Evolutionary conservation across 495 filamentous ascomycete species (phyloP).

Genomic region (Tuber umbilicatum): DNA sequence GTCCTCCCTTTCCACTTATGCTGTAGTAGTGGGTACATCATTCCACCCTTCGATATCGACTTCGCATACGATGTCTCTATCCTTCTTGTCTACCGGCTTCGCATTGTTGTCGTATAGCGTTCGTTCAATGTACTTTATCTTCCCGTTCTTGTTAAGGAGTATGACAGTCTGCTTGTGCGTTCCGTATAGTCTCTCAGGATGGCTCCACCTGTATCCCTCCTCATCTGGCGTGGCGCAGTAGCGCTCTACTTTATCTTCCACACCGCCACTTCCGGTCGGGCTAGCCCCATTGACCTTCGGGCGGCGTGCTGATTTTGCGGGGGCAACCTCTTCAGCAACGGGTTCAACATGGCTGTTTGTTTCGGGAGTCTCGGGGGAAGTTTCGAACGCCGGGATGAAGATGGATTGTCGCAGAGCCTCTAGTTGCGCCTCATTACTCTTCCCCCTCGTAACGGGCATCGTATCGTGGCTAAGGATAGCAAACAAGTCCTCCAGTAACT

Average conservation of each 20-base stretch:
- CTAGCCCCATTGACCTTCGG: conserved; percentile 13
- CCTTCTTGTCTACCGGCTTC: conserved; percentile 54
- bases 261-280: not conserved
- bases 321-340: conserved; percentile 20
- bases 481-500: conserved; percentile 65
- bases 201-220: conserved; percentile 36
- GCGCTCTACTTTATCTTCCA: conserved; percentile 7
- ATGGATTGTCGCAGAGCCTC: conserved; percentile 67
- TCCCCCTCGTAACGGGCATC: conserved; percentile 55
- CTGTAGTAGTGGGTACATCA: not conserved
- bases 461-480: conserved; percentile 63
- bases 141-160: conserved; percentile 66
- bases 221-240: conserved; percentile 23
- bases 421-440: conserved; percentile 59
- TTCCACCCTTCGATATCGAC: conserved; percentile 61
- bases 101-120: conserved; percentile 68
- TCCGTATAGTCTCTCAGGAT: conserved; percentile 57
- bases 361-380: conserved; percentile 30
- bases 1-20: not conserved
- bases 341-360: conserved; percentile 35
- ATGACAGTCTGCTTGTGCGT: conserved; percentile 88
- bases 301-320: conserved; percentile 18
- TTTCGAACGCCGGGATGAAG: conserved; percentile 61
- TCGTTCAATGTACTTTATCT: conserved; percentile 74
- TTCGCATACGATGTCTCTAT: conserved; percentile 55